Percentiles rank a stretch among this genome's conserved stretches.
These are phyloP conservation scores for Isabelozyma gotoi DNA, from an alignment of 805 yeast genomes.

Conservation along the genomic window DNA sequence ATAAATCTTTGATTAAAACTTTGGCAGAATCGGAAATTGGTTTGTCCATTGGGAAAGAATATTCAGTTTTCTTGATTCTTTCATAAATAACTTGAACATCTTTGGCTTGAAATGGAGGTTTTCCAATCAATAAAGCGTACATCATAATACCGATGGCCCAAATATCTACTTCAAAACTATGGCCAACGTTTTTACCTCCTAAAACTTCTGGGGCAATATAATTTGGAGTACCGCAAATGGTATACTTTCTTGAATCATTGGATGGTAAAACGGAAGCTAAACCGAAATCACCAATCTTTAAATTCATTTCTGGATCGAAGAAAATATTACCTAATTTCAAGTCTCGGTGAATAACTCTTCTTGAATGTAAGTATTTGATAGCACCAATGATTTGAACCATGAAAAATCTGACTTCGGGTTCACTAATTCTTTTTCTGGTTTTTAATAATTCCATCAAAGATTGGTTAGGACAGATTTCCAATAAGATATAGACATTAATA, in stretches of 20 bases:
- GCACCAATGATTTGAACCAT: constrained; percentile 95
- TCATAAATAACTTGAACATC: constrained; percentile 92
- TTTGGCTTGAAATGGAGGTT: constrained; percentile 97
- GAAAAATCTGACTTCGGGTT: constrained; percentile 87
- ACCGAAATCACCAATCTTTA: constrained; percentile 97
- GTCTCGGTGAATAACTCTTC: constrained; percentile 94
- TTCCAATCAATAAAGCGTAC: constrained; percentile 87
- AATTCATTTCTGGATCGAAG: constrained; percentile 89
- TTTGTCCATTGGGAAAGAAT: constrained; percentile 69
- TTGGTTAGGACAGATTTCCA: constrained; percentile 94
- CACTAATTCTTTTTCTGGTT: constrained; percentile 79
- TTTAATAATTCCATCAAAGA: constrained; percentile 90
- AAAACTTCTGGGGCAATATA: constrained; percentile 98
- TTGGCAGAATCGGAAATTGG: constrained; percentile 73
- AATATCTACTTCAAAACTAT: constrained; percentile 90
- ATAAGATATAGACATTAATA: constrained; percentile 84
- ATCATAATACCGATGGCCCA: constrained; percentile 99
- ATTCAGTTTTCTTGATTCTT: constrained; percentile 82
- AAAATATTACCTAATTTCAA: constrained; percentile 94
- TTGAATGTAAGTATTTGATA: constrained; percentile 83
- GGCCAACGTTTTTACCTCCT: constrained; percentile 84
- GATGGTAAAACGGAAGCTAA: constrained; percentile 90
- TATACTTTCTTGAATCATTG: constrained; percentile 71
- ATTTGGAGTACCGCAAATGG: constrained; percentile 98
- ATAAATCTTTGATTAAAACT: constrained; percentile 66